A percentile compares a stretch with the other conserved stretches of the same genome.
Evolutionary conservation across 768 basidiomycete genomes (phyloP).

Genomic region (Leccinum fibrillosum): DNA sequence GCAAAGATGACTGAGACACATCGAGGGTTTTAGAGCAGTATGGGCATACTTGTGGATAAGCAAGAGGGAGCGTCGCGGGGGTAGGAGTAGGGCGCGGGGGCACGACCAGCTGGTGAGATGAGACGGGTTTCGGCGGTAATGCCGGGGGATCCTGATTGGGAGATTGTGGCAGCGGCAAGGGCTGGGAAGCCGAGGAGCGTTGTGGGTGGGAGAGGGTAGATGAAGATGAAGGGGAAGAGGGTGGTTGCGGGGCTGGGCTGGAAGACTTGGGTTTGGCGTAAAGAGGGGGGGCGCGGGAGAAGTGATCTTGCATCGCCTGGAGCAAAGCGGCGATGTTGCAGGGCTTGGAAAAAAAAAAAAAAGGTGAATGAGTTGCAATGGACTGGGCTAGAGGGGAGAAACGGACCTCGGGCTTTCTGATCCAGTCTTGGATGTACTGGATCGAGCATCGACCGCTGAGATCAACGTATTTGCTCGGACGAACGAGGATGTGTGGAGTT

Average conservation of each 20-base stretch:
- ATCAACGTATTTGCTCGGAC: constrained; percentile 71
- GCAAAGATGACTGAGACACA: background rate
- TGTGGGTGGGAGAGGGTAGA: constrained; percentile 18
- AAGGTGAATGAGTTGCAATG: background rate
- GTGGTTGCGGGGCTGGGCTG: constrained; percentile 21
- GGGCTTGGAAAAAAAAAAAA: constrained; percentile 43
- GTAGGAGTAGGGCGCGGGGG: constrained; percentile 18
- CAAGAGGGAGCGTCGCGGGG: constrained; percentile 4
- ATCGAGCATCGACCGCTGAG: constrained; percentile 70
- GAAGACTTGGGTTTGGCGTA: constrained; percentile 71
- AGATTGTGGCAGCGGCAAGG: constrained; percentile 20
- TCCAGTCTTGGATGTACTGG: constrained; percentile 76
- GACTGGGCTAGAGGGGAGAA: constrained; percentile 8
- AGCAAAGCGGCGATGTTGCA: constrained; percentile 73
- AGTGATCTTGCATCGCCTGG: constrained; percentile 74
- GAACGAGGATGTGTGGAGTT: constrained; percentile 86
- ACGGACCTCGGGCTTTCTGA: constrained; percentile 64
- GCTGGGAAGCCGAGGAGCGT: constrained; percentile 11
- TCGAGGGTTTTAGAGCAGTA: background rate
- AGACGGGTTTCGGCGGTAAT: constrained; percentile 37
- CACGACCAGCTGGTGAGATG: constrained; percentile 8
- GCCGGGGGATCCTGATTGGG: constrained; percentile 33
- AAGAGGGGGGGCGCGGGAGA: constrained; percentile 84
- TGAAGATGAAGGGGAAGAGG: constrained; percentile 15
- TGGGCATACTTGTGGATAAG: constrained; percentile 21